A percentile compares a stretch with the other conserved stretches of the same genome.
Evolutionary conservation across 2,329 filamentous ascomycete genomes (phyloP).

Genomic region (Aureobasidium sp.): DNA sequence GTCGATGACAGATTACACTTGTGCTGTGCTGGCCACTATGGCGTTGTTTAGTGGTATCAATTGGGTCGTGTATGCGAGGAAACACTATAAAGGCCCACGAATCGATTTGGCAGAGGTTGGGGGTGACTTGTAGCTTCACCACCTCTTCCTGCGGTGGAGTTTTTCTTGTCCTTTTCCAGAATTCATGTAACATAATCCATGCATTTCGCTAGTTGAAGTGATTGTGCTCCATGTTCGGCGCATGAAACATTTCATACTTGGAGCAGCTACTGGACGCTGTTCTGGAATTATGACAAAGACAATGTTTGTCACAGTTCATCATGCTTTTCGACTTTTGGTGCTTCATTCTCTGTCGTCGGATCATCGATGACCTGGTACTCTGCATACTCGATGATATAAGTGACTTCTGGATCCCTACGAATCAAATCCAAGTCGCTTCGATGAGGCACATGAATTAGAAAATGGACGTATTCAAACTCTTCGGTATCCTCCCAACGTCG

Average conservation of each 20-base stretch:
- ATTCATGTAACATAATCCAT: too few species aligned
- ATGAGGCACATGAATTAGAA: background rate
- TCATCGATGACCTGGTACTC: background rate
- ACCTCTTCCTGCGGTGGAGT: too few species aligned
- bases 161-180: too few species aligned
- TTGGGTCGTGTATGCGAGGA: background rate
- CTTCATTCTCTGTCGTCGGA: background rate
- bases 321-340: background rate
- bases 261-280: too few species aligned
- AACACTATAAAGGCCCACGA: constrained; percentile 1
- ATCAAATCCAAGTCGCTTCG: background rate
- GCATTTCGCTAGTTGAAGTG: too few species aligned
- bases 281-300: too few species aligned
- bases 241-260: too few species aligned
- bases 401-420: background rate
- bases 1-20: background rate
- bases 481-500: background rate
- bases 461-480: background rate
- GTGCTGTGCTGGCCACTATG: background rate
- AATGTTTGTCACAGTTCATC: background rate
- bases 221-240: too few species aligned
- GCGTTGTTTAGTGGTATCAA: constrained; percentile 3
- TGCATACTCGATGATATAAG: background rate
- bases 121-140: too few species aligned
- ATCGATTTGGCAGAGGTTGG: background rate